phyloP scores from a whole-genome alignment of 2,329 filamentous ascomycete genomes.

The Phyllosticta citriasiana region DNA sequence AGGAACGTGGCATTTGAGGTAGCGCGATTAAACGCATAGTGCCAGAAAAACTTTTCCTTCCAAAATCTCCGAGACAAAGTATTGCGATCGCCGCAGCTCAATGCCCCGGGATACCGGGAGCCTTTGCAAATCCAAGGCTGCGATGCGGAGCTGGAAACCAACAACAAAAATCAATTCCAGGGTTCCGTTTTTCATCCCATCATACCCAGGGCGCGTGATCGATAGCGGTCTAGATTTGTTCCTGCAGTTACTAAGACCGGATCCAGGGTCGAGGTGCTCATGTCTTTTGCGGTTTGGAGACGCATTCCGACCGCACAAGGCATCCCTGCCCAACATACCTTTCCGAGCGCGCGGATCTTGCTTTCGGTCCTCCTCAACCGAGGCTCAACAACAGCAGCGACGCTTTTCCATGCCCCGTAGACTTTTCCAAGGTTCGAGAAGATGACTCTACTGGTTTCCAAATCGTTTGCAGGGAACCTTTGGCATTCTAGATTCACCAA shows the following conservation, averaged over 20 bases:
- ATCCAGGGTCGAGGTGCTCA: no score
- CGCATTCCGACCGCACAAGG: no score
- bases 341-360: no score
- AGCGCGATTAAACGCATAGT: neutral
- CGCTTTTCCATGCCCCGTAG: no score
- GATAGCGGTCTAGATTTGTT: neutral
- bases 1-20: no score
- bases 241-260: neutral
- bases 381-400: no score
- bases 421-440: no score
- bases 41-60: neutral
- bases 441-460: no score
- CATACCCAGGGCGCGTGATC: neutral
- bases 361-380: no score
- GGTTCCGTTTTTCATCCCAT: neutral
- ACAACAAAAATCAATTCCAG: neutral
- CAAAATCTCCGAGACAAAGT: neutral
- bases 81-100: neutral
- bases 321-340: no score
- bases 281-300: no score
- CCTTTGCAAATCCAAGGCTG: neutral
- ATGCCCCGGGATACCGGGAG: neutral
- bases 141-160: neutral
- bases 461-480: no score
- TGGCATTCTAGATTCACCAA: neutral